phyloP scores from a whole-genome alignment of 345 rosid genomes.

The Citropsis articulata region DNA sequence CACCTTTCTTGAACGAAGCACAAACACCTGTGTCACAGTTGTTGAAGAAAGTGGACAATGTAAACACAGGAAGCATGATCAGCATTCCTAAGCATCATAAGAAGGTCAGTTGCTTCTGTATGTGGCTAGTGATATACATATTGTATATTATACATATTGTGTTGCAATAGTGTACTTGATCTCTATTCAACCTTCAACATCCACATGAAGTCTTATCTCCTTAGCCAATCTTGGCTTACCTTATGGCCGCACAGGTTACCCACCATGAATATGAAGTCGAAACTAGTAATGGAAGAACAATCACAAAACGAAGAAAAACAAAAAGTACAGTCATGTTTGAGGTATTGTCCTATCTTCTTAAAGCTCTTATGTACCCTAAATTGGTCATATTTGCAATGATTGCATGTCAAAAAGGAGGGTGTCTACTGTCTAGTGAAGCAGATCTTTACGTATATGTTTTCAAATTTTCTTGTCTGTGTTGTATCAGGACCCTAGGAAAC shows the following conservation, averaged over 20 bases:
- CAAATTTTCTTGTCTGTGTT: constrained; percentile 18
- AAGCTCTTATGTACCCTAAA: not conserved
- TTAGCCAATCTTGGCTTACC: not conserved
- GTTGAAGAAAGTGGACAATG: constrained; percentile 50
- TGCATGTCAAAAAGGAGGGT: not conserved
- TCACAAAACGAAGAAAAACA: constrained; percentile 68
- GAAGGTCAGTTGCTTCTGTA: constrained; percentile 44
- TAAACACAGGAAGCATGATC: constrained; percentile 43
- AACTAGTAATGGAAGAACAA: constrained; percentile 54
- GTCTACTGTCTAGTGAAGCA: not conserved
- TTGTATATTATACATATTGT: not conserved
- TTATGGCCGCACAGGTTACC: constrained; percentile 48
- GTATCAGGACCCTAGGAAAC: constrained; percentile 61
- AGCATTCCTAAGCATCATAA: constrained; percentile 61
- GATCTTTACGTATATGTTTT: not conserved
- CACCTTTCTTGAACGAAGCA: constrained; percentile 38
- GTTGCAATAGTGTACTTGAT: not conserved
- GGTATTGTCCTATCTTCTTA: constrained; percentile 34
- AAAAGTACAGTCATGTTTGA: constrained; percentile 70
- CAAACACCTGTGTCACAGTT: constrained; percentile 64
- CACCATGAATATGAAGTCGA: constrained; percentile 78
- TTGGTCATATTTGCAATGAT: not conserved
- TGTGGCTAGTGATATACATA: not conserved
- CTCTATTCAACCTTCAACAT: not conserved
- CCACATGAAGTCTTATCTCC: constrained; percentile 1